Percentiles rank a stretch among this genome's conserved stretches.
These are phyloP conservation scores for Alnus rubra DNA, from an alignment of 306 rosid genomes.

Conservation along the genomic window DNA sequence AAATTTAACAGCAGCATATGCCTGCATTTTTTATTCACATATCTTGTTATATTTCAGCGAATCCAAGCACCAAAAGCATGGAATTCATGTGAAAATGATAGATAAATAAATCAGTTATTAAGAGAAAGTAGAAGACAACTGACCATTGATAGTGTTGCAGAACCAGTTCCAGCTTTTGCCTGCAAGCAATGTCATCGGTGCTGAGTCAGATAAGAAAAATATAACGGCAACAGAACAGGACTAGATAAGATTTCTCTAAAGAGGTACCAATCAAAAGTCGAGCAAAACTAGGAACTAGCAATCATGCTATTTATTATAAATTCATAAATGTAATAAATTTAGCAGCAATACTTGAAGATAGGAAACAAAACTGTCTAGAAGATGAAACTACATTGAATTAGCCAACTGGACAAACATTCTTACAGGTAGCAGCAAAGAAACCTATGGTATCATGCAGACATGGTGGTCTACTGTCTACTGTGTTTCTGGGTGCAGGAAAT, in stretches of 20 bases:
- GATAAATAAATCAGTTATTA: background rate
- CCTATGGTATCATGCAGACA: background rate
- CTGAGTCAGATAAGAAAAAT: slow-evolving; percentile 22
- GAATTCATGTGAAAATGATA: background rate
- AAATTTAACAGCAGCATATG: slow-evolving; percentile 91
- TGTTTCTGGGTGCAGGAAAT: background rate
- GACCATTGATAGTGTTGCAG: slow-evolving; percentile 95
- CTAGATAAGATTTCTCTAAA: background rate
- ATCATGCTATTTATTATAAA: background rate
- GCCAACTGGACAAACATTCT: background rate
- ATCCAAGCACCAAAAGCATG: background rate
- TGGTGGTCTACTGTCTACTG: background rate
- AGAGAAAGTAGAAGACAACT: slow-evolving; percentile 19
- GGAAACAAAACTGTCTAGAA: background rate
- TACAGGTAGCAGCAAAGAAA: background rate
- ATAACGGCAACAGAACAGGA: background rate
- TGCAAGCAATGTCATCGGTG: slow-evolving; percentile 34
- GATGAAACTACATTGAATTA: background rate
- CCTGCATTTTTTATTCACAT: slow-evolving; percentile 46
- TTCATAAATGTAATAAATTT: background rate
- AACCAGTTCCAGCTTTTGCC: slow-evolving; percentile 98
- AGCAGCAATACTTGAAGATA: background rate
- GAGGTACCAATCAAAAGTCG: background rate
- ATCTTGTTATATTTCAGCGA: background rate
- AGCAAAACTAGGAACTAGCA: background rate